Base-by-base conservation (phyloP, 495 filamentous ascomycete genomes). In the Parathielavia hyrcaniae region DNA sequence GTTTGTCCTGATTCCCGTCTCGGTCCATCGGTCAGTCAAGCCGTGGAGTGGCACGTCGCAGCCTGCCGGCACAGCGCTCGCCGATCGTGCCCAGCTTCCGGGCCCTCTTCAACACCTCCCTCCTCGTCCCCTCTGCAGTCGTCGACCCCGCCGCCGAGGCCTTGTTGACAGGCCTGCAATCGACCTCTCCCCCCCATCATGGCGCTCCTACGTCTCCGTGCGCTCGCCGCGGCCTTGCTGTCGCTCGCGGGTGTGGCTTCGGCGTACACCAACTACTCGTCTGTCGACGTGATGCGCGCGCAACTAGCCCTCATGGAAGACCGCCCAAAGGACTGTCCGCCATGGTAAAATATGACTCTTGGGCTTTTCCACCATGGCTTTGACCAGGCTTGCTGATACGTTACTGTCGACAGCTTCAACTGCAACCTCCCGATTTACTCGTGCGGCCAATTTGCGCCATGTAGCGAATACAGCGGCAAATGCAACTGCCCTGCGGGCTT, bases 401-500 rank as follows among this genome's bases (percentile, higher is more conserved):
- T 46, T 30, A 5, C 19, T 17, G 1, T 10, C 36, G 20, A n/a
- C 58, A 85, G 93, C 74, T 98, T 98, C 80, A 97, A 98, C 86
- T 98, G 93, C 73, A 87, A 96, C 53, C 82, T 97, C 19, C 90
- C 93, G 23, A 86, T 86, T 57, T 95, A 96, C 70, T 83, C 83
- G 55, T 98, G 93, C 67, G 83, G 85, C 57, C 95, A 98, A 72
- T 97, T 85, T 70, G 84, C 89, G 11, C 72, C 81, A 7, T 98
- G 93, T 71, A 92, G 87, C 72, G 81, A 83, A 61, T 90, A 84
- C 69, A 91, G 86, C 64, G 93, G 93, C 22, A 90, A 91, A 77
- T 98, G 93, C 76, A 75, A 84, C 22, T 98, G 93, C 72, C 91
- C 91, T 1, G 79, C 88, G 1, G 93, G 93, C 14, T 98, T 90